phyloP scores from a whole-genome alignment of 164 flowering plant species.

The Vitis rupestris region DNA sequence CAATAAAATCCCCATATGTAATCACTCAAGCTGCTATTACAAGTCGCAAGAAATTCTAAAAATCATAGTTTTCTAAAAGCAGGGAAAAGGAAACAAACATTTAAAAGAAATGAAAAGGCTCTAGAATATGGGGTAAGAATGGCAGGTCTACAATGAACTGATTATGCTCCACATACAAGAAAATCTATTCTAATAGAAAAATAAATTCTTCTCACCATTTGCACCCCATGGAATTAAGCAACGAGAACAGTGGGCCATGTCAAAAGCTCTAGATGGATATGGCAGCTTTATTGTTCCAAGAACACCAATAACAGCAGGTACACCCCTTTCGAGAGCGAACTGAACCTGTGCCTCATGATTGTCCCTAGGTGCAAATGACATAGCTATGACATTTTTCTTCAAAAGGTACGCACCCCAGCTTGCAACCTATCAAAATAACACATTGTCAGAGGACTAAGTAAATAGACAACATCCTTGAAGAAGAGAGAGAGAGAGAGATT shows the following conservation, averaged over 20 bases:
- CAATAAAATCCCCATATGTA: slow-evolving; percentile 8
- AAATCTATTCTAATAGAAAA: not conserved
- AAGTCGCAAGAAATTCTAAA: not conserved
- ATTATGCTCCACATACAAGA: not conserved
- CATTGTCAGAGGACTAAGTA: slow-evolving; percentile 6
- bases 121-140: not conserved
- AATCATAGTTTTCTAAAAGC: not conserved
- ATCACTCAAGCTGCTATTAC: not conserved
- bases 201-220: slow-evolving; percentile 53
- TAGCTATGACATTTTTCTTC: slow-evolving; percentile 82
- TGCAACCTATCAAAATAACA: slow-evolving; percentile 60
- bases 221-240: slow-evolving; percentile 89
- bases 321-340: slow-evolving; percentile 93
- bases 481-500: not conserved
- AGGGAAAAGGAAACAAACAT: not conserved
- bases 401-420: slow-evolving; percentile 94
- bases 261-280: slow-evolving; percentile 85
- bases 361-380: slow-evolving; percentile 96
- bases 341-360: slow-evolving; percentile 94
- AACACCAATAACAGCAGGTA: slow-evolving; percentile 93
- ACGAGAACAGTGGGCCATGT: slow-evolving; percentile 95
- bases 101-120: not conserved
- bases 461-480: not conserved
- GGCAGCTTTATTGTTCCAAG: slow-evolving; percentile 81
- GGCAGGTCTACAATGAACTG: not conserved